Conservation (phyloP, 164 flowering plant species). For the Buxus sempervirens region DNA sequence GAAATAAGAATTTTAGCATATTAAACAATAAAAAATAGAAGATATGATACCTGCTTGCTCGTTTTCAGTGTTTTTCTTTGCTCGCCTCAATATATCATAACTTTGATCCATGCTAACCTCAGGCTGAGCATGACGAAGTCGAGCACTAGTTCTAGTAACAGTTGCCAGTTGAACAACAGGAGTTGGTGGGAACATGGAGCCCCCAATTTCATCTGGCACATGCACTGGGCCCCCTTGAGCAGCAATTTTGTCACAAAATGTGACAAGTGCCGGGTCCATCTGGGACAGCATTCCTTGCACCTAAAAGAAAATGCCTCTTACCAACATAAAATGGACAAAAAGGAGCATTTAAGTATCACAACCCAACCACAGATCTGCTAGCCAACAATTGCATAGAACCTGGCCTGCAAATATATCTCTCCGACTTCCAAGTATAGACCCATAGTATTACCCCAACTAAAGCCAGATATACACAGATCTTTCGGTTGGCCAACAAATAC, state of each 20-base stretch:
- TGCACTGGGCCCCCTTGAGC: conserved; percentile 84
- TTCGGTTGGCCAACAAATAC: no score
- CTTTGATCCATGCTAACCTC: conserved; percentile 81
- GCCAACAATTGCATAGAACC: no score
- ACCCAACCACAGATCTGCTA: no score
- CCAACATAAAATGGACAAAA: not conserved
- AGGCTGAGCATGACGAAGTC: conserved; percentile 93
- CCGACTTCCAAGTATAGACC: no score
- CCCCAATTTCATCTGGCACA: conserved; percentile 60
- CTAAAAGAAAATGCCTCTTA: conserved; percentile 34
- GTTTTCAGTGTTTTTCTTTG: conserved; percentile 59
- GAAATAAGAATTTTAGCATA: not conserved
- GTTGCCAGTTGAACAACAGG: conserved; percentile 75
- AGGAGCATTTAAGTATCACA: not conserved
- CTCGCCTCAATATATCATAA: conserved; percentile 67
- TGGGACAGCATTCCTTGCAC: conserved; percentile 96
- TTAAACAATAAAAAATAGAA: not conserved
- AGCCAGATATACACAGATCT: no score
- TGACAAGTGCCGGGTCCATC: conserved; percentile 89
- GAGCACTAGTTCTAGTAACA: conserved; percentile 83
- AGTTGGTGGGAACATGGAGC: conserved; percentile 35
- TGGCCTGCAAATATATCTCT: no score
- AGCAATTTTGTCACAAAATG: conserved; percentile 91
- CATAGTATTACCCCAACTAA: no score
- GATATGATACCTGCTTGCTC: conserved; percentile 51